phyloP scores from a whole-genome alignment of 192 early-diverging fungal species.

The Lunasporangiospora selenospora region DNA sequence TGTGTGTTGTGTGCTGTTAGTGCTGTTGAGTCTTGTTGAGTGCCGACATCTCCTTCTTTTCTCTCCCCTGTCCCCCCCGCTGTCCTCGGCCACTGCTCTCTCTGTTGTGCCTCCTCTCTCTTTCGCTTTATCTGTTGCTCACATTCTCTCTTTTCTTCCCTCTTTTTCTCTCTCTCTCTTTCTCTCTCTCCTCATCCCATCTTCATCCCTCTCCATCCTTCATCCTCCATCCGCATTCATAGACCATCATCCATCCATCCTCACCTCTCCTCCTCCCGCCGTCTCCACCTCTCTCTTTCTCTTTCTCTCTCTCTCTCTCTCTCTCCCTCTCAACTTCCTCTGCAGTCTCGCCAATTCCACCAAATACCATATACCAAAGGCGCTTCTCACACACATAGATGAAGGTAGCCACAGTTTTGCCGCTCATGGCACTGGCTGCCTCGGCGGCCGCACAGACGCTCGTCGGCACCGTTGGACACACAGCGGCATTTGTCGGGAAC shows the following conservation, averaged over 20 bases:
- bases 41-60: too few relatives aligned
- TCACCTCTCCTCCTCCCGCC: conserved; percentile 3
- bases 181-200: neutral
- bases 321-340: neutral
- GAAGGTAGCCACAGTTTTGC: conserved; percentile 5
- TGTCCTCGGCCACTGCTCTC: too few relatives aligned
- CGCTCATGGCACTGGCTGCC: neutral
- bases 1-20: too few relatives aligned
- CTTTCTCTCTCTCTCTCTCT: conserved; percentile 1
- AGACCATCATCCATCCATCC: neutral
- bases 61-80: too few relatives aligned
- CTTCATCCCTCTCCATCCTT: neutral
- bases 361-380: neutral
- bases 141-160: neutral
- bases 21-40: too few relatives aligned
- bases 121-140: neutral
- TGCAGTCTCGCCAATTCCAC: neutral
- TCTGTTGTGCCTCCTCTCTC: neutral
- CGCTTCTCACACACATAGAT: conserved; percentile 2
- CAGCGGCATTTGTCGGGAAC: conserved; percentile 13
- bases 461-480: conserved; percentile 14
- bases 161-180: neutral
- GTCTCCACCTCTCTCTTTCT: neutral
- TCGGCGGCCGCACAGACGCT: too few relatives aligned
- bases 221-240: neutral